Evolutionary conservation across 257 asterid genomes (phyloP).

Genomic region (Oldenlandia corymbosa): DNA sequence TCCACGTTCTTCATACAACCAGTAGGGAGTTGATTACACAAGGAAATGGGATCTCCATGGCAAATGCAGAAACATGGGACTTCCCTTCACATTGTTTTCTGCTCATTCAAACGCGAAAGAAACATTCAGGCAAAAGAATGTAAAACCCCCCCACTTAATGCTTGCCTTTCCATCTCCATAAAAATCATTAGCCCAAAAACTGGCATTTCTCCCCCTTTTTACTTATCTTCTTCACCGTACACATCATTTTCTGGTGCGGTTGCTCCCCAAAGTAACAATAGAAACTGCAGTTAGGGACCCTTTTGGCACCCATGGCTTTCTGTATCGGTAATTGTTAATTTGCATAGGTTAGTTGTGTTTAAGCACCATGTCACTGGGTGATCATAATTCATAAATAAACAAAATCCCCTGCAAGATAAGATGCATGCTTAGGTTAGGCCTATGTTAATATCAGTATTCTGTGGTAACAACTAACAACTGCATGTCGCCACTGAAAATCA

Average conservation of each 20-base stretch:
- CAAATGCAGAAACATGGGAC: neutral
- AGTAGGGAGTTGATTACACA: neutral
- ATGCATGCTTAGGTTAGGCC: neutral
- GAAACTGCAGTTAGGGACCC: constrained; percentile 2
- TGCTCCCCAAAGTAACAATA: neutral
- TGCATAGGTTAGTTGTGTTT: no score
- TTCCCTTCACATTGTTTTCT: neutral
- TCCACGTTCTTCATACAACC: neutral
- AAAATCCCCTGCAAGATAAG: constrained; percentile 28
- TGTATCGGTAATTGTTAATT: neutral
- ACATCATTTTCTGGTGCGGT: neutral
- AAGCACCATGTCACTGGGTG: neutral
- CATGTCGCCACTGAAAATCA: neutral
- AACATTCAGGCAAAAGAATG: constrained; percentile 3
- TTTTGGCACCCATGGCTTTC: neutral
- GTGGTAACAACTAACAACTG: no score
- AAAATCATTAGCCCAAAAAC: neutral
- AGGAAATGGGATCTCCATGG: neutral
- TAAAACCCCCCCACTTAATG: neutral
- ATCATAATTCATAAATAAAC: neutral
- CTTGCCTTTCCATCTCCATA: constrained; percentile 5
- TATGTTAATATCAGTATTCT: neutral
- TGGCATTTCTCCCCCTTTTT: no score
- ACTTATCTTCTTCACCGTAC: neutral
- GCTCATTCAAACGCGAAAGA: neutral